Evolutionary conservation across 2,329 filamentous ascomycete genomes (phyloP).

Genomic region (Trichophyton rubrum): DNA sequence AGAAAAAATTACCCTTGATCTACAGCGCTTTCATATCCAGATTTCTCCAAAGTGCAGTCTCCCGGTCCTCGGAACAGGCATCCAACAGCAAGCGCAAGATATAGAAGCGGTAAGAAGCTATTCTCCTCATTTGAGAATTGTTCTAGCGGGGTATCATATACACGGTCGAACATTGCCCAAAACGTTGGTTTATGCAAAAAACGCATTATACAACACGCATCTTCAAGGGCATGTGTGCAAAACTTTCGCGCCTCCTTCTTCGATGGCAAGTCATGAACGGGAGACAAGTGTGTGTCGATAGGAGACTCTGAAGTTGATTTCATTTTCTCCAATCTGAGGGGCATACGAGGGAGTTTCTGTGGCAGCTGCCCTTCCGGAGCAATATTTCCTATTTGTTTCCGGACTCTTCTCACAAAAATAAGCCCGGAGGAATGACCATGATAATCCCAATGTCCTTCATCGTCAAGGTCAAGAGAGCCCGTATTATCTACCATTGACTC

Average conservation of each 20-base stretch:
- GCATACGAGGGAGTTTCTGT: constrained; percentile 37
- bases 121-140: constrained; percentile 53
- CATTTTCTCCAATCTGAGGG: constrained; percentile 57
- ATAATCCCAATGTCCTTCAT: constrained; percentile 87
- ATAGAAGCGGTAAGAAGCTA: constrained; percentile 57
- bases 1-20: constrained; percentile 40
- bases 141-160: constrained; percentile 59
- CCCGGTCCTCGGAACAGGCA: constrained; percentile 56
- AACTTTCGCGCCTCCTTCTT: constrained; percentile 44
- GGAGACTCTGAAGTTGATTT: constrained; percentile 53
- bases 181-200: constrained; percentile 75
- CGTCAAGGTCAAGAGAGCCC: constrained; percentile 80
- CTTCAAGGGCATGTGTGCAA: constrained; percentile 48
- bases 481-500: constrained; percentile 93
- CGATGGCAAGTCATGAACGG: constrained; percentile 56
- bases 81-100: constrained; percentile 57
- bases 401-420: constrained; percentile 75
- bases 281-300: constrained; percentile 41
- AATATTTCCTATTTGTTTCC: constrained; percentile 71
- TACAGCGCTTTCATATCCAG: constrained; percentile 39
- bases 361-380: constrained; percentile 45
- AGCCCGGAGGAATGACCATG: constrained; percentile 86
- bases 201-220: constrained; percentile 52
- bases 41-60: constrained; percentile 36
- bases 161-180: constrained; percentile 59